Evolutionary conservation across 306 rosid genomes (phyloP), one percentile per base, ranked within the genome.

Genomic region (Erythrophleum fordii): DNA sequence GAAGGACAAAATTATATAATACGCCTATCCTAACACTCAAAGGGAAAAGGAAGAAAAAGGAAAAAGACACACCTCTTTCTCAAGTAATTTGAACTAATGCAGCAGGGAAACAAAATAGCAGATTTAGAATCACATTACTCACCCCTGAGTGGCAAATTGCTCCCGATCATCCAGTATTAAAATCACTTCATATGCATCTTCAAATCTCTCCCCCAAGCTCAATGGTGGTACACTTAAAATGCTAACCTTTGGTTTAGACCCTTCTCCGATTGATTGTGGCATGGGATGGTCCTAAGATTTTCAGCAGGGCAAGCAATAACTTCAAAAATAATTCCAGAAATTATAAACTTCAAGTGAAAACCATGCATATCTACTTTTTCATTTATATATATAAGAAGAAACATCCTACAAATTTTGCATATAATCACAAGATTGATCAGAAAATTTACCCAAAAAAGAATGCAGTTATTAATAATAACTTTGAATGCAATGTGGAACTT

Each of bases 61-160:
- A 65, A 69, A 44, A 45, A 44, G 5, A 3, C 31, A 23, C 0
- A 8, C 41, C 7, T 13, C 12, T 16, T 46, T 7, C 49, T 52
- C 48, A 20, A 22, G 60, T 7, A 68, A 68, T n/a, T 42, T 7
- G 9, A 26, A 60, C 39, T 59, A 34, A 60, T 16, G 46, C 20
- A 34, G 18, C 10, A 72, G 20, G 22, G 23, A 53, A 11, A 73
- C 37, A 55, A 34, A 22, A 51, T 25, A 31, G 42, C 39, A 74
- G 25, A 25, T 20, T 14, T 77, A 41, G 12, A 85, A 72, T 59
- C 48, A 72, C 39, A 42, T 61, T 81, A 90, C 97, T 85, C 11
- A 95, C 99, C 97, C 94, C 44, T 88, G 97, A 61, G 88, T 87
- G 76, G 97, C 93, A 84, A 95, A 95, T 59, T 95, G 97, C 84